Conservation (phyloP, 805 yeast genomes). For the Sungouiella blattae region DNA sequence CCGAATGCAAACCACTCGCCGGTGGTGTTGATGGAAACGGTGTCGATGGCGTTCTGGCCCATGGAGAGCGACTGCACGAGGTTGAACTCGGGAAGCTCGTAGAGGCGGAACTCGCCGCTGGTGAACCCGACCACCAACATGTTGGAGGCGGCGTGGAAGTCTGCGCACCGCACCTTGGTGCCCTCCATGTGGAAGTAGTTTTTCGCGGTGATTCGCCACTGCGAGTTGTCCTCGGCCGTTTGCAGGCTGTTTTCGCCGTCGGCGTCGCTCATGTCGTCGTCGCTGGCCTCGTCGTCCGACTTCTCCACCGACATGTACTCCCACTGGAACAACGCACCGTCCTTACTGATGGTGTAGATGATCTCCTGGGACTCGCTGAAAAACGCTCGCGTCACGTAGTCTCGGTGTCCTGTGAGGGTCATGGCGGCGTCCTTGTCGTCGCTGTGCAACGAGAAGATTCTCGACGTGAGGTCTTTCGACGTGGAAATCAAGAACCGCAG, state of each 20-base stretch:
- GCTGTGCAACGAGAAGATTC: constrained; percentile 72
- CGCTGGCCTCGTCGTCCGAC: constrained; percentile 9
- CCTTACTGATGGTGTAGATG: constrained; percentile 87
- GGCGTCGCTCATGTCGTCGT: constrained; percentile 29
- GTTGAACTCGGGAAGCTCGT: constrained; percentile 79
- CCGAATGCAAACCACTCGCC: constrained; percentile 99
- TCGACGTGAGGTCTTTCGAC: constrained; percentile 85
- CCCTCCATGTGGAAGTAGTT: constrained; percentile 72
- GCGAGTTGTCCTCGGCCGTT: constrained; percentile 29
- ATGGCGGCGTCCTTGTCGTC: constrained; percentile 71
- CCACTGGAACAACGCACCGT: constrained; percentile 94
- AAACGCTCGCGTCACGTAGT: constrained; percentile 81
- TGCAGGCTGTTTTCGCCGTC: constrained; percentile 10
- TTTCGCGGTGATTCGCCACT: constrained; percentile 80
- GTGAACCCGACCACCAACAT: constrained; percentile 84
- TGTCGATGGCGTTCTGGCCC: constrained; percentile 87
- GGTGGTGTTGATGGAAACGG: constrained; percentile 70
- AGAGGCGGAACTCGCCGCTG: constrained; percentile 86
- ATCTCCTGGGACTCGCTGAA: constrained; percentile 85
- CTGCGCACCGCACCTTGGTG: constrained; percentile 65
- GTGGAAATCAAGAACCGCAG: constrained; percentile 83
- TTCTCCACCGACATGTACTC: constrained; percentile 58
- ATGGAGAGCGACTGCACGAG: constrained; percentile 82
- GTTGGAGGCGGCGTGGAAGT: constrained; percentile 73
- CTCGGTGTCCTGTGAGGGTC: constrained; percentile 90